Percentiles rank a stretch among this genome's conserved stretches.
Conservation (phyloP, 345 rosid genomes). For the Nasturtium officinale region DNA sequence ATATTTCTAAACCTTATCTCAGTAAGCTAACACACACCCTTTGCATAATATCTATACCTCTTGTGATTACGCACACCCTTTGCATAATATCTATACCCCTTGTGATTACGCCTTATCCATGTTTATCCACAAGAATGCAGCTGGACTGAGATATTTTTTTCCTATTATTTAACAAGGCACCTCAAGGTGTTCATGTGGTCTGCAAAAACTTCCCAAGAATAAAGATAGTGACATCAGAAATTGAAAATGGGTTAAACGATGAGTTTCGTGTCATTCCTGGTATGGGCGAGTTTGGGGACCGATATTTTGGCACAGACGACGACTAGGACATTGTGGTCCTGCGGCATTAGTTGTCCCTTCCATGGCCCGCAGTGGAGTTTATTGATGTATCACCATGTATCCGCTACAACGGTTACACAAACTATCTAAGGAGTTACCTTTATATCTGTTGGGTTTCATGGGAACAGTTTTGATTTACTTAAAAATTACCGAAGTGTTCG, state of each 20-base stretch:
- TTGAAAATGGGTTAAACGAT: constrained; percentile 82
- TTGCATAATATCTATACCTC: neutral
- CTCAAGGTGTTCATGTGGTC: constrained; percentile 97
- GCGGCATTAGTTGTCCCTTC: constrained; percentile 31
- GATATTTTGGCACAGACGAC: constrained; percentile 96
- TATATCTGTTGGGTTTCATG: constrained; percentile 24
- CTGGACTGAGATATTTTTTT: constrained; percentile 28
- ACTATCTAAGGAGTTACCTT: constrained; percentile 31
- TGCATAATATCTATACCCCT: neutral
- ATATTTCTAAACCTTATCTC: constrained; percentile 92
- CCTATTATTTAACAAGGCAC: constrained; percentile 62
- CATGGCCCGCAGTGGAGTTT: constrained; percentile 19
- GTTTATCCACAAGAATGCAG: constrained; percentile 37
- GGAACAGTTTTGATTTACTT: constrained; percentile 45
- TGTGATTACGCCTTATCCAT: constrained; percentile 1
- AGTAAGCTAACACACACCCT: constrained; percentile 55
- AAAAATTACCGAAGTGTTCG: neutral
- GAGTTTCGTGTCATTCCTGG: constrained; percentile 97
- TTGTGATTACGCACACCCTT: too few species aligned
- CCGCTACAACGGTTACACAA: constrained; percentile 22
- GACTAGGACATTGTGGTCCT: constrained; percentile 50
- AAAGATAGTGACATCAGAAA: constrained; percentile 98
- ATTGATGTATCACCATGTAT: constrained; percentile 31
- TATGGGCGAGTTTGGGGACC: constrained; percentile 97
- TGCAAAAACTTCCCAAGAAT: constrained; percentile 88